Evolutionary conservation across 2,329 filamentous ascomycete genomes (phyloP), one percentile per base, ranked within the genome.

Genomic region (Zopfia rhizophila): DNA sequence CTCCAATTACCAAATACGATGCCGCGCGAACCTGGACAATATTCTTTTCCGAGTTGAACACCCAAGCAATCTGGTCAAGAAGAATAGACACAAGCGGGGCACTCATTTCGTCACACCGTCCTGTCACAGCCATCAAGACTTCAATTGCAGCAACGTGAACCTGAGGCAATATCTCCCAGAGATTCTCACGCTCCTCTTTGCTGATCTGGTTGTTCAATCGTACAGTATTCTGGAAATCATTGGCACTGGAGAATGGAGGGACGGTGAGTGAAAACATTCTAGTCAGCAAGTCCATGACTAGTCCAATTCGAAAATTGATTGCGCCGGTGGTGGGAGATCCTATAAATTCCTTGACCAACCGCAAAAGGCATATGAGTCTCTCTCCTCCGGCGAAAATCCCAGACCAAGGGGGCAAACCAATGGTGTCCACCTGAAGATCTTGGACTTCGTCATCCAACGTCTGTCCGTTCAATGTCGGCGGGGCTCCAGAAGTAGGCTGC

Each of bases 101-200:
- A 27, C 83, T 79, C 48, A 79, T 82, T 12, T 74, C 72, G 21
- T 79, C 80, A 17, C 92, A 76, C 8, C 87, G 81, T 41, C 77
- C 69, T 16, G 84, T 66, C 32, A 94, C 64, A 8, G 76, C 71
- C 7, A 78, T 69, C 16, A 90, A 72, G 1, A 96, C 72, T 16
- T 81, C 72, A 41, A 96, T 74, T n/a, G 84, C 82, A 11, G 88
- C 84, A 11, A 85, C 72, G 62, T 97, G 91, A 27, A 97, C 82
- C 7, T 82, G 78, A 4, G 92, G 89, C 8, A 97, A 78, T 13
- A 83, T 77, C 33, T 81, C 75, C 83, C 89, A 92, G 3, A 97
- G 78, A 31, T 86, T 83, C 40, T 96, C 90, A 50, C 87, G 87
- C 71, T 97, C 93, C 37, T 95, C 89, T 50, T 88, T 83, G 22